Conservation (phyloP, 2,329 filamentous ascomycete species). For the Ascosphaera aggregata region DNA sequence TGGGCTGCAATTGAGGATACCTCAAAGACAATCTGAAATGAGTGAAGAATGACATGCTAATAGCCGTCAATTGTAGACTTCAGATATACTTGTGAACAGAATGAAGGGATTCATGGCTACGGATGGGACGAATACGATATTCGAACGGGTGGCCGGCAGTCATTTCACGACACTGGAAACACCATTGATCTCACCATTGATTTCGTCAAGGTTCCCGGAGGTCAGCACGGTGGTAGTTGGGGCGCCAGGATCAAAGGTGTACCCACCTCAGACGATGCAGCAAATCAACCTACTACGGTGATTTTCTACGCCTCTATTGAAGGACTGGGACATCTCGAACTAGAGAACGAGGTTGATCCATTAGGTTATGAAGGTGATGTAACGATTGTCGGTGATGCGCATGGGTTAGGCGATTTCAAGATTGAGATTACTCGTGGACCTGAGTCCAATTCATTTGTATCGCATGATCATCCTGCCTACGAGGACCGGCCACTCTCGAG, state of each 20-base stretch:
- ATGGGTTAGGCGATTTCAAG: conserved; percentile 55
- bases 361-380: conserved; percentile 38
- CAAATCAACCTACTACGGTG: conserved; percentile 48
- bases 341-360: conserved; percentile 29
- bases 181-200: conserved; percentile 75
- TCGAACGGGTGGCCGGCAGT: conserved; percentile 64
- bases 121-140: conserved; percentile 97
- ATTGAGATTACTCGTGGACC: conserved; percentile 51
- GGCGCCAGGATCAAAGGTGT: conserved; percentile 67
- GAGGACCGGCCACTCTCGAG: conserved; percentile 47
- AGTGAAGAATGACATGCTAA: neutral
- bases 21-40: too few species aligned
- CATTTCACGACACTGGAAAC: conserved; percentile 77
- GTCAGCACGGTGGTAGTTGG: conserved; percentile 73
- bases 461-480: conserved; percentile 37
- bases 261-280: conserved; percentile 43
- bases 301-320: conserved; percentile 70
- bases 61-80: conserved; percentile 35
- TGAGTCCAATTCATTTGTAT: conserved; percentile 34
- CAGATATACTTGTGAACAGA: conserved; percentile 86
- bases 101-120: conserved; percentile 83
- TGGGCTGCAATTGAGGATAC: too few species aligned
- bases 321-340: conserved; percentile 42
- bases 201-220: conserved; percentile 82
- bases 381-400: conserved; percentile 43